Base-by-base conservation (phyloP, 805 yeast genomes). In the Sugiyamaella valdiviana region DNA sequence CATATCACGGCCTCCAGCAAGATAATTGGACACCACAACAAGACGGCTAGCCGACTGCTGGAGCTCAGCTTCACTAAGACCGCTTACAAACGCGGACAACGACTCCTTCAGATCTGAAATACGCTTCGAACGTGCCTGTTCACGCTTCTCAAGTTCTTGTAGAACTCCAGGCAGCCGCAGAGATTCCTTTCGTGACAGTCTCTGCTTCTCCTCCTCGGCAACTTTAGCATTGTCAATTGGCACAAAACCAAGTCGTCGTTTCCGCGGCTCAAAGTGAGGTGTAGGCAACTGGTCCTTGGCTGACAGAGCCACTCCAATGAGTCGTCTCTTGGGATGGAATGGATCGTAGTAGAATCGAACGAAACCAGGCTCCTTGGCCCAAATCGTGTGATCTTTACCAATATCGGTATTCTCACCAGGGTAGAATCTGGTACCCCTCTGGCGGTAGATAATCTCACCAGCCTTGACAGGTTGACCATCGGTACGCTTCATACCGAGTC, bases 311-410 rank as follows among this genome's bases (percentile, higher is more conserved):
- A 93, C 81, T 36, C 99, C 99, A 54, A 89, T 85, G 62, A 86
- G 87, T 63, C 82, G 84, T 63, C 97, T 80, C 64, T 80, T 79
- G 39, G 98, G 97, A 63, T 93, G 98, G 75, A 93, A 93, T 4
- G 99, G 98, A 71, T 93, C 96, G 52, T 83, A 70, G 67, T 93
- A 93, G 68, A 79, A 93, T 54, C 95, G 78, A 24, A 91, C 97
- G 64, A 73, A 88, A 21, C 99, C 99, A 2, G 96, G 96, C 63
- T 93, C 98, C 32, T 73, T 60, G 2, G 99, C 96, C 65, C 74
- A 88, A 26, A 93, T 77, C 1, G 99, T 91, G 66, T 90, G 97
- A 65, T 93, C 98, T 60, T 80, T 83, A 54, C 99, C 99, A 52
- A 91, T 86, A 6, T 65, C 67, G 3, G 63, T 85, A 58, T 93